phyloP scores from a whole-genome alignment of 192 early-diverging fungal genomes.

The Linderina pennispora region DNA sequence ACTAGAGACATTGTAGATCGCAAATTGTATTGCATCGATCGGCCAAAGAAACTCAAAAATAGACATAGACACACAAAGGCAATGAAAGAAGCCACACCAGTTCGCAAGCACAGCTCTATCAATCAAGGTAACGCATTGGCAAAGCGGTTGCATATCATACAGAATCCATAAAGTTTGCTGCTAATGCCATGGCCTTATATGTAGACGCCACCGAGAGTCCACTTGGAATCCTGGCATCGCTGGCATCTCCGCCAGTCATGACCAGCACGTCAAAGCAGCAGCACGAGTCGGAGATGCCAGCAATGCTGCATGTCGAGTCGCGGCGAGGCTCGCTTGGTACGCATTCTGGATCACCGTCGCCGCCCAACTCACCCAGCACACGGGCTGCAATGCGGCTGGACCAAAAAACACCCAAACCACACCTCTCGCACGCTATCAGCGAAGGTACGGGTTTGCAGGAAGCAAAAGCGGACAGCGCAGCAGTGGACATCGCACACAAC shows the following conservation, averaged over 20 bases:
- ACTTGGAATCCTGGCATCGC: constrained; percentile 35
- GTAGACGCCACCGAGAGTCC: constrained; percentile 21
- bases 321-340: constrained; percentile 1
- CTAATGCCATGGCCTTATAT: neutral
- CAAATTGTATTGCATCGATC: too few species aligned
- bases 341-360: constrained; percentile 17
- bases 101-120: constrained; percentile 6
- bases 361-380: constrained; percentile 30
- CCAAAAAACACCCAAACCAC: neutral
- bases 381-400: constrained; percentile 24
- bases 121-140: neutral
- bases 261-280: neutral
- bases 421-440: too few species aligned
- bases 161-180: neutral
- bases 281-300: neutral
- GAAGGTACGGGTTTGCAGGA: too few species aligned
- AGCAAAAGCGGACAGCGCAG: too few species aligned
- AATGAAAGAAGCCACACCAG: constrained; percentile 11
- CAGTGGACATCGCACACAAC: too few species aligned
- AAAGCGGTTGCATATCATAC: neutral
- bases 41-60: too few species aligned
- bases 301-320: neutral
- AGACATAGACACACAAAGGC: too few species aligned
- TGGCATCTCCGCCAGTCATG: too few species aligned
- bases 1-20: too few species aligned